phyloP scores from a whole-genome alignment of 768 basidiomycete genomes.

The Leccinum obscurum region DNA sequence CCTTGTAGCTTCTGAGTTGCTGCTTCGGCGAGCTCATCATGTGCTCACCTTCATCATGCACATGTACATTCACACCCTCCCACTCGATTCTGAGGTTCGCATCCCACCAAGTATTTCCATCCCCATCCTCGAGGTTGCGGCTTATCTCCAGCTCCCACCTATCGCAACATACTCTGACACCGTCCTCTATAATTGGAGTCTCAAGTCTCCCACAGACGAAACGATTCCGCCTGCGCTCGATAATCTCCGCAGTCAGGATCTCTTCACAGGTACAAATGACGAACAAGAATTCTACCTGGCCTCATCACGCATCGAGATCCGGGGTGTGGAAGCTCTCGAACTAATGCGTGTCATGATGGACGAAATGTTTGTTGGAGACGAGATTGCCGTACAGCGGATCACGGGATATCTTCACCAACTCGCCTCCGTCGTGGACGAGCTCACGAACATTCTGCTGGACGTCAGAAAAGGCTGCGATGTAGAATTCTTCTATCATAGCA shows the following conservation, averaged over 20 bases:
- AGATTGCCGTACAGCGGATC: conserved; percentile 60
- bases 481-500: conserved; percentile 63
- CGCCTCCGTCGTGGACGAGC: conserved; percentile 60
- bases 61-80: conserved; percentile 72
- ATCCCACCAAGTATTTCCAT: conserved; percentile 73
- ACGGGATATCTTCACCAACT: conserved; percentile 66
- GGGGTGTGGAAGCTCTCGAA: conserved; percentile 80
- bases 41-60: conserved; percentile 75
- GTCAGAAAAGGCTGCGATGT: conserved; percentile 76
- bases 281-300: conserved; percentile 88
- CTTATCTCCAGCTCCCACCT: conserved; percentile 77
- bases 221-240: conserved; percentile 42
- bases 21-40: conserved; percentile 70
- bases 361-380: conserved; percentile 80
- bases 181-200: conserved; percentile 84
- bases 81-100: conserved; percentile 46
- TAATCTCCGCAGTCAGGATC: conserved; percentile 62
- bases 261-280: conserved; percentile 77
- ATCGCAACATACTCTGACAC: conserved; percentile 90
- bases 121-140: conserved; percentile 72
- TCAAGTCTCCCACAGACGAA: conserved; percentile 27
- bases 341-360: conserved; percentile 86
- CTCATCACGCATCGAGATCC: conserved; percentile 83
- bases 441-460: conserved; percentile 57
- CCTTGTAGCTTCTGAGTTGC: conserved; percentile 50